These are phyloP conservation scores for Bretschneidera sinensis DNA, from an alignment of 345 rosid genomes.

Conservation along the genomic window DNA sequence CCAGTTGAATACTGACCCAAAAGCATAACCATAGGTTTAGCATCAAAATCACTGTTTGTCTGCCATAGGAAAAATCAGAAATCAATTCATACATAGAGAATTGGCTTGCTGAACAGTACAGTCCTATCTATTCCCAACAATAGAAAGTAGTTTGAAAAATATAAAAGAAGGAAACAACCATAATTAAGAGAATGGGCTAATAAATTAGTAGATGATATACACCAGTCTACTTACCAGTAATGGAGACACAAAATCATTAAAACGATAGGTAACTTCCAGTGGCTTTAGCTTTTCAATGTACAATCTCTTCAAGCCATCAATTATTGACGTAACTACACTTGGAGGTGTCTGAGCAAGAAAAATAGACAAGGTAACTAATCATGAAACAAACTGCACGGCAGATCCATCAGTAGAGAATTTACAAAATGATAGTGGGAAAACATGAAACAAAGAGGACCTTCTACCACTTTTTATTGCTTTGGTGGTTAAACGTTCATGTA, in stretches of 20 bases:
- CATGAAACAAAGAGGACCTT: too few relatives aligned
- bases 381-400: neutral
- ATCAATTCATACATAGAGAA: neutral
- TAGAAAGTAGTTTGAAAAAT: neutral
- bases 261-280: slow-evolving; percentile 70
- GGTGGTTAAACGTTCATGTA: neutral
- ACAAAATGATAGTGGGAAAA: neutral
- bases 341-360: slow-evolving; percentile 37
- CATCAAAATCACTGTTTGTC: slow-evolving; percentile 91
- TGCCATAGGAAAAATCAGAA: slow-evolving; percentile 27
- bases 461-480: neutral
- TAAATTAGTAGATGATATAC: slow-evolving; percentile 5
- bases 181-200: slow-evolving; percentile 1
- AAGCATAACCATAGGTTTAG: slow-evolving; percentile 96
- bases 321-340: slow-evolving; percentile 69
- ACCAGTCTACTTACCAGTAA: slow-evolving; percentile 50
- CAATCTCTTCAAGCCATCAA: slow-evolving; percentile 84
- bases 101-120: neutral
- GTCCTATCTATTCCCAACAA: neutral
- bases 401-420: neutral
- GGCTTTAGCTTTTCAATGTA: slow-evolving; percentile 88
- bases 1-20: slow-evolving; percentile 98
- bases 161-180: neutral
- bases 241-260: slow-evolving; percentile 89
- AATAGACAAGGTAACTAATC: neutral